Base-by-base conservation (phyloP, 352 stramenopile species). In the Stramenopiles sp. region DNA sequence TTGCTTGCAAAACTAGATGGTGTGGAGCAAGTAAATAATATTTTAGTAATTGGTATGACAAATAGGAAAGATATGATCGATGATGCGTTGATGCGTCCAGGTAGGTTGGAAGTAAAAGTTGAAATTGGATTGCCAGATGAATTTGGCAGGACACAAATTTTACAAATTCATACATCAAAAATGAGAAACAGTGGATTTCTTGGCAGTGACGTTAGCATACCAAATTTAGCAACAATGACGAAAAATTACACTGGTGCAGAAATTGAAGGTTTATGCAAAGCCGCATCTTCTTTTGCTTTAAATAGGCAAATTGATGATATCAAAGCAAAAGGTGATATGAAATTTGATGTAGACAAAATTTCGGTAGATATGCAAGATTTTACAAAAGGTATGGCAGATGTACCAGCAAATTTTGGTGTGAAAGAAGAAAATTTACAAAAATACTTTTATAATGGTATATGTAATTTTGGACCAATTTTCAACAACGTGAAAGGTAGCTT, bases 171-270 rank as follows among this genome's bases (percentile, higher is more conserved):
- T 84, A 99, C 95, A 0, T 89, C 94, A 29, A 91, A 87, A 1
- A 87, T 87, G 7, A 84, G 88, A 27, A 84, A 90, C n/a, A 90
- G 92, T 78, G 87, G 88, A 30, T 86, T 87, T 7, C 80, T 93
- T 30, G 85, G n/a, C n/a, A n/a, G n/a, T n/a, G n/a, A n/a, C n/a
- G n/a, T n/a, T n/a, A n/a, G n/a, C n/a, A n/a, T n/a, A n/a, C n/a
- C n/a, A n/a, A 84, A 97, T 81, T 87, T 99, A 32, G 93, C 96
- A 7, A 87, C 94, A 79, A 89, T 91, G 74, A 98, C 94, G 6
- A 99, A 99, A 84, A 99, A 99, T 83, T 99, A 98, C 86, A 98
- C 92, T 0, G 96, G 96, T 78, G 96, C 96, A 0, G 96, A 99
- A 83, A 90, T 99, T 79, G 95, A 99, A 90, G 95, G 96, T 84